A percentile compares a stretch with the other conserved stretches of the same genome.
Conservation (phyloP, 768 basidiomycete species). For the Leccinellum luteum region DNA sequence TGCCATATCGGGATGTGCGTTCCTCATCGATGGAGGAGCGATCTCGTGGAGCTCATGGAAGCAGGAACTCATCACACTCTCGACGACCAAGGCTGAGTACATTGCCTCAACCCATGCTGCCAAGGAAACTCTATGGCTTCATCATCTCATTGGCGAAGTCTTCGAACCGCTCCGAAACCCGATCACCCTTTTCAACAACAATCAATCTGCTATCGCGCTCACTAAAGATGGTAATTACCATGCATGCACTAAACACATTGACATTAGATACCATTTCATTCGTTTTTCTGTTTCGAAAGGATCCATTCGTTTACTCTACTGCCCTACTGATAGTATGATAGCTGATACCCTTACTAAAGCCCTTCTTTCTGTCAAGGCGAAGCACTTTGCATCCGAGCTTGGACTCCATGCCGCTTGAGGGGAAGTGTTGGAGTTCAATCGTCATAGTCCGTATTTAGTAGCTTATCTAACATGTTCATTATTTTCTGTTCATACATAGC, state of each 20-base stretch:
- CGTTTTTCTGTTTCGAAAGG: not conserved
- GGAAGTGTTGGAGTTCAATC: not conserved
- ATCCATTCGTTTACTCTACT: not conserved
- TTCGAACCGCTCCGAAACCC: not conserved
- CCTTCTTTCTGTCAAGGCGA: not conserved
- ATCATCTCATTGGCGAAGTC: not conserved
- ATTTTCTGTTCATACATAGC: too few species aligned
- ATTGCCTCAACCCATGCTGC: constrained; percentile 18
- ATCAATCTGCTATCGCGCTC: not conserved
- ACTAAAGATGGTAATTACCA: not conserved
- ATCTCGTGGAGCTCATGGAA: constrained; percentile 36
- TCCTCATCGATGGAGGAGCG: constrained; percentile 12
- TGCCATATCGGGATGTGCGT: constrained; percentile 18
- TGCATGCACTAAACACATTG: not conserved
- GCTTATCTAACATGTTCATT: too few species aligned
- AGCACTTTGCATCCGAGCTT: not conserved
- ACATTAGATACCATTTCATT: not conserved
- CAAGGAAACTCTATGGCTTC: constrained; percentile 26
- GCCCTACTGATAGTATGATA: not conserved
- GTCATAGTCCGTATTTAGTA: too few species aligned
- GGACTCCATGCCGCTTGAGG: not conserved
- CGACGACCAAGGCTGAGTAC: constrained; percentile 38
- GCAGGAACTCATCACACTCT: constrained; percentile 36
- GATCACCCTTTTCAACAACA: not conserved
- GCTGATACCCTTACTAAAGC: not conserved